Base-by-base conservation (phyloP, 2,329 filamentous ascomycete genomes). In the Hypomyces rosellus region DNA sequence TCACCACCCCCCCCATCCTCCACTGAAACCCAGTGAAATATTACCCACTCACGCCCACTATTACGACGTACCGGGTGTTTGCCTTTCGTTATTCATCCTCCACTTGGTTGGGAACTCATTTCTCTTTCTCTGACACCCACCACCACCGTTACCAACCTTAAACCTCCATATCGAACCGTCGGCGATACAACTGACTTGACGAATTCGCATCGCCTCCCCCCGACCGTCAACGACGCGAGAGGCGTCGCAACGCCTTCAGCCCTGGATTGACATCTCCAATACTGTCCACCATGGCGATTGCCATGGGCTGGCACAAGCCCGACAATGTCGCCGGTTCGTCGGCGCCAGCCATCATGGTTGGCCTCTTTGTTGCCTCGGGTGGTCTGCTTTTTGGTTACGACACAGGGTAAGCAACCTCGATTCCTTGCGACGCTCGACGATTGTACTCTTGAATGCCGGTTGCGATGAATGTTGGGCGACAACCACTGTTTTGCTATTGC, bases 321-420 rank as follows among this genome's bases (percentile, higher is more conserved):
- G 81, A 85, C 70, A 85, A 85, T 76, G 83, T 86, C 67, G 80
- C 84, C 65, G 85, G 85, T 67, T 85, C 82, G 62, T 82, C 85
- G 63, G 83, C 82, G 65, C 83, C 82, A 60, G 83, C 83, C 62
- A 85, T 86, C 68, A 82, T 87, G 78, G 78, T 87, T 68, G 83
- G 83, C 56, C 72, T 85, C 58, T 86, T 87, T 66, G 84, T 86
- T 59, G 83, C 84, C 56, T 83, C 80, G 51, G 84, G 83, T 63
- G 84, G 84, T 57, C 69, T 86, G 46, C 73, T 87, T 52, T 87
- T 86, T 67, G 84, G 84, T 58, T 86, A 85, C 64, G 82, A 85
- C 69, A 84, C 82, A 63, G 82, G 82, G 80, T 84, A 74, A 77
- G 79, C 34, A 45, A 34, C 30, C 30, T 20, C 38, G 16, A 40